A percentile compares a stretch with the other conserved stretches of the same genome.
Conservation (phyloP, 2,329 filamentous ascomycete species). For the Botryotinia narcissicola region DNA sequence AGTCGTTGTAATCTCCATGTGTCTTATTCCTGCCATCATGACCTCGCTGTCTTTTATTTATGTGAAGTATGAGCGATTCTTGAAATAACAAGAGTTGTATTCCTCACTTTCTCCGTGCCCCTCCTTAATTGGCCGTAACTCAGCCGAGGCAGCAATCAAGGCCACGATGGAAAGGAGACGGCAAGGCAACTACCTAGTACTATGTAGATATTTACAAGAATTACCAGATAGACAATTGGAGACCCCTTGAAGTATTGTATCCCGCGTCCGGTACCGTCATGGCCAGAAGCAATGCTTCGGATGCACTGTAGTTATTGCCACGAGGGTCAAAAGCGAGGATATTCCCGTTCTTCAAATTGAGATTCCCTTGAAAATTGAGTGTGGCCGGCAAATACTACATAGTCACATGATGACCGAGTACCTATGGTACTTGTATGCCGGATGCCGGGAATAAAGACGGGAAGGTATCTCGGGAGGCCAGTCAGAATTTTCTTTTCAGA, state of each 20-base stretch:
- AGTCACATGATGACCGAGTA: no score
- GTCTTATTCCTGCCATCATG: not conserved
- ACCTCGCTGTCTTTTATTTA: not conserved
- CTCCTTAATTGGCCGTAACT: not conserved
- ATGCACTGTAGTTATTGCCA: not conserved
- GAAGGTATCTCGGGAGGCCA: no score
- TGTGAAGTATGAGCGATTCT: not conserved
- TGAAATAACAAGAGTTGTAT: not conserved
- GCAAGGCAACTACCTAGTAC: not conserved
- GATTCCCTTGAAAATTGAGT: not conserved
- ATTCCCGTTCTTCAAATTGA: not conserved
- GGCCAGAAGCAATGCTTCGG: no score
- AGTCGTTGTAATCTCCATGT: not conserved
- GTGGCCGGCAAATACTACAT: not conserved
- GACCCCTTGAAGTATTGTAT: not conserved
- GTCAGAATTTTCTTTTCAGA: no score
- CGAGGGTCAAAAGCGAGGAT: not conserved
- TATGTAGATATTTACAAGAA: not conserved
- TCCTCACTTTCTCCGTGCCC: not conserved
- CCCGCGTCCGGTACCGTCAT: no score
- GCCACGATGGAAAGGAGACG: not conserved
- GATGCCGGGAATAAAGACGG: not conserved
- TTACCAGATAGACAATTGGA: not conserved
- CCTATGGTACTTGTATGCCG: not conserved
- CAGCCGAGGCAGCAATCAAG: not conserved